Evolutionary conservation across 805 yeast species (phyloP), one percentile per base, ranked within the genome.

Genomic region (Candida nemodendra): DNA sequence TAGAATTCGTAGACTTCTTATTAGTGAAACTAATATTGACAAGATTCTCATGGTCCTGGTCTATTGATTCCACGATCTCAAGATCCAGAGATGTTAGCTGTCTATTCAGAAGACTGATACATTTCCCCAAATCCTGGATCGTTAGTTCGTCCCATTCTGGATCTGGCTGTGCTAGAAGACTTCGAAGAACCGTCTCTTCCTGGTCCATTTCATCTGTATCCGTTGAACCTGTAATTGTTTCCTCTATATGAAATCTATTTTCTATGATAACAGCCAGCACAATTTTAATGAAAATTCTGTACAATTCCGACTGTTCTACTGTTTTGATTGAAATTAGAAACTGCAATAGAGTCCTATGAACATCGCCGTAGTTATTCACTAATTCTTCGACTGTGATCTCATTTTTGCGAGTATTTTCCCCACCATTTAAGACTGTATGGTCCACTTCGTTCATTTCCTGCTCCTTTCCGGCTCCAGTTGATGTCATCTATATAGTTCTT

Each of bases 71-170:
- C 1, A 44, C 45, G 3, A 78, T 57, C 38, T 66, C 70, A 45
- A 73, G 64, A 17, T 71, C 75, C 21, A 69, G 56, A 3, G 53
- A 52, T 2, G 57, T 59, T 15, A 75, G 32, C 22, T 51, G 39
- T 18, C 36, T 33, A 36, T 64, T 65, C 29, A 66, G 51, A 27
- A 14, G 19, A 2, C 48, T 41, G 5, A 59, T 34, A 5, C 48
- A 21, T 8, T 35, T 27, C 6, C 43, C 41, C 12, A 56, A 31
- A 8, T 32, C 24, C 5, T 38, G 41, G 4, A 27, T 18, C 17
- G 26, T n/a, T 5, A 42, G 9, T 8, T 18, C 32, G 6, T 30
- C 34, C 16, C 35, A 9, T 7, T 32, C 38, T 11, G 43, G 41
- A 14, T 14, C 35, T 3, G 30, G 4, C 26, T 31, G 40, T 9